phyloP scores from a whole-genome alignment of 164 flowering plant genomes.

The Vitis rotundifolia region DNA sequence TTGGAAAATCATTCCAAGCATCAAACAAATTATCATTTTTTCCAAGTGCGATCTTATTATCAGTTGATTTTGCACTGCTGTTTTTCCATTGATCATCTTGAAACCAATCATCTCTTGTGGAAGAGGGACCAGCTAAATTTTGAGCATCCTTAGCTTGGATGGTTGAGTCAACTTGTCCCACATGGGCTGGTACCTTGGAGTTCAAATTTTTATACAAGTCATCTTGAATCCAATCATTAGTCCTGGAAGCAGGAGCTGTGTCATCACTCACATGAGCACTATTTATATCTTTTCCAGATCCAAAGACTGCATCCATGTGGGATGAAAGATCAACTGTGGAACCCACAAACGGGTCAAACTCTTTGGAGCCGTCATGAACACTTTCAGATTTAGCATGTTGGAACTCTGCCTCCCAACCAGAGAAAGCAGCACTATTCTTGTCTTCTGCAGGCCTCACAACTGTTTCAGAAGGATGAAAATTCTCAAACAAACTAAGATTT shows the following conservation, averaged over 20 bases:
- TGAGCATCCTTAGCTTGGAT: conserved; percentile 4
- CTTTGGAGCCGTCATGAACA: conserved; percentile 19
- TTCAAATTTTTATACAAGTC: conserved; percentile 26
- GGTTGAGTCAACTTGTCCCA: conserved; percentile 12
- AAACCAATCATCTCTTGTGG: conserved; percentile 23
- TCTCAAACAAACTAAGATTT: conserved; percentile 42
- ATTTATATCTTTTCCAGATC: conserved; percentile 15
- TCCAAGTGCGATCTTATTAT: conserved; percentile 6
- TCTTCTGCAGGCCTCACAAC: conserved; percentile 22
- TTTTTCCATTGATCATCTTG: conserved; percentile 32
- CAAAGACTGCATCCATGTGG: conserved; percentile 33
- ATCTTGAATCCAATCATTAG: conserved; percentile 32
- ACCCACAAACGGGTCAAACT: conserved; percentile 32
- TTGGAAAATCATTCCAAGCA: conserved; percentile 51
- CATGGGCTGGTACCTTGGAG: conserved; percentile 6
- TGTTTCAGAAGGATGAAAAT: conserved; percentile 32
- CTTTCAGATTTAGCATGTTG: conserved; percentile 46
- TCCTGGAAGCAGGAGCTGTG: conserved; percentile 19
- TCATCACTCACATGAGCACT: conserved; percentile 18
- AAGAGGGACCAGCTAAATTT: conserved; percentile 7
- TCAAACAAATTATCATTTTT: conserved; percentile 39
- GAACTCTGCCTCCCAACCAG: conserved; percentile 69
- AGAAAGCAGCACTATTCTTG: conserved; percentile 28
- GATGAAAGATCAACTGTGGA: conserved; percentile 27
- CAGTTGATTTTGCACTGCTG: conserved; percentile 12